These are phyloP conservation scores for Hippophae gyantsensis DNA, from an alignment of 306 rosid genomes.

Conservation along the genomic window DNA sequence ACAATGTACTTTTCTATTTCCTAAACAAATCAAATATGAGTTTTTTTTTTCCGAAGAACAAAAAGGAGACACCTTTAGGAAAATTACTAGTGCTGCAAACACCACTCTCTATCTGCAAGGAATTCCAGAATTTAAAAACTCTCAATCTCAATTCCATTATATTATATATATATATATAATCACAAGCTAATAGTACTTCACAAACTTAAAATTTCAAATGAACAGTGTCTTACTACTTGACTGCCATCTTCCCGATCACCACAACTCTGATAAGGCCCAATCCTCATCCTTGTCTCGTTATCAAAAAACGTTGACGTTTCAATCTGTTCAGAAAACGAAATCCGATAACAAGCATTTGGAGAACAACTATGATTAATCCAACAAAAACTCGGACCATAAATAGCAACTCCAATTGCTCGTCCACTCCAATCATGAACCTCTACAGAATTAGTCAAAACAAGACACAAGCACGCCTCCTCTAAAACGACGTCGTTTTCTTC, in stretches of 20 bases:
- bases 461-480: conserved; percentile 52
- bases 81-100: conserved; percentile 25
- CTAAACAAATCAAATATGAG: not conserved
- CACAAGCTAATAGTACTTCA: not conserved
- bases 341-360: conserved; percentile 58
- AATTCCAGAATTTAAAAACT: not conserved
- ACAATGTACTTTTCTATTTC: not conserved
- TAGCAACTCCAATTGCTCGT: conserved; percentile 43
- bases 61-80: conserved; percentile 28
- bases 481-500: conserved; percentile 18
- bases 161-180: no score
- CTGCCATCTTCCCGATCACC: conserved; percentile 8
- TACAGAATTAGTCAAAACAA: conserved; percentile 69
- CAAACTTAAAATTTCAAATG: not conserved
- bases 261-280: conserved; percentile 23
- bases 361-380: conserved; percentile 91
- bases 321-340: conserved; percentile 16
- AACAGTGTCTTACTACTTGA: conserved; percentile 14
- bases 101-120: conserved; percentile 44
- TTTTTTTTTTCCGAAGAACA: not conserved
- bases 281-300: conserved; percentile 13
- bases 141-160: not conserved
- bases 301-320: conserved; percentile 11
- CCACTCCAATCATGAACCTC: conserved; percentile 65
- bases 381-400: conserved; percentile 38